Percentiles rank a stretch among this genome's conserved stretches.
These are phyloP conservation scores for Komagataella kurtzmanii DNA, from an alignment of 805 yeast species.

Conservation along the genomic window DNA sequence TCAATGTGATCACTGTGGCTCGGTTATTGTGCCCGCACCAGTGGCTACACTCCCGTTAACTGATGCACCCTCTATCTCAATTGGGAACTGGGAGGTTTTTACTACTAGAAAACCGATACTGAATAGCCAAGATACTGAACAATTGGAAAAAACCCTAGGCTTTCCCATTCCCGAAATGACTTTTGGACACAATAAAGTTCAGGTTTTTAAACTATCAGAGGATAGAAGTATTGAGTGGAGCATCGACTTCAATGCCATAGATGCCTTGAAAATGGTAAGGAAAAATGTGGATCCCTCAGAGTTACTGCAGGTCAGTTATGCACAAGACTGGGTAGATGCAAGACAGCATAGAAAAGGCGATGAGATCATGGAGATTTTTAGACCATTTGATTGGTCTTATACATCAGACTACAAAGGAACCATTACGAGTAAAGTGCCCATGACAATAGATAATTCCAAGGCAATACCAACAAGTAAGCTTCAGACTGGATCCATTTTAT, in stretches of 20 bases:
- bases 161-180: conserved; percentile 97
- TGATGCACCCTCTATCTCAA: conserved; percentile 57
- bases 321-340: conserved; percentile 63
- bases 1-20: conserved; percentile 50
- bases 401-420: conserved; percentile 70
- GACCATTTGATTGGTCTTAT: conserved; percentile 96
- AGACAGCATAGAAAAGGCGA: conserved; percentile 17
- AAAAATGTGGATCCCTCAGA: conserved; percentile 26
- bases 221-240: conserved; percentile 20
- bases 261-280: conserved; percentile 51
- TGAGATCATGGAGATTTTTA: conserved; percentile 43
- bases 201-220: conserved; percentile 20
- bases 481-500: conserved; percentile 67
- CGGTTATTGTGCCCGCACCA: conserved; percentile 70
- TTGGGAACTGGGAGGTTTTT: conserved; percentile 64
- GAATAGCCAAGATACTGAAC: conserved; percentile 60
- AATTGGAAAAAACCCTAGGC: conserved; percentile 43
- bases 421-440: background rate
- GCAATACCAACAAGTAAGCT: conserved; percentile 60
- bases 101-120: conserved; percentile 69
- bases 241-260: conserved; percentile 62
- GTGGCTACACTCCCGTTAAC: conserved; percentile 46
- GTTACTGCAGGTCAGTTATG: conserved; percentile 65
- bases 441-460: conserved; percentile 6
- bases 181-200: conserved; percentile 70